Base-by-base conservation (phyloP, 352 stramenopile genomes). In the Phytophthora hibernalis region DNA sequence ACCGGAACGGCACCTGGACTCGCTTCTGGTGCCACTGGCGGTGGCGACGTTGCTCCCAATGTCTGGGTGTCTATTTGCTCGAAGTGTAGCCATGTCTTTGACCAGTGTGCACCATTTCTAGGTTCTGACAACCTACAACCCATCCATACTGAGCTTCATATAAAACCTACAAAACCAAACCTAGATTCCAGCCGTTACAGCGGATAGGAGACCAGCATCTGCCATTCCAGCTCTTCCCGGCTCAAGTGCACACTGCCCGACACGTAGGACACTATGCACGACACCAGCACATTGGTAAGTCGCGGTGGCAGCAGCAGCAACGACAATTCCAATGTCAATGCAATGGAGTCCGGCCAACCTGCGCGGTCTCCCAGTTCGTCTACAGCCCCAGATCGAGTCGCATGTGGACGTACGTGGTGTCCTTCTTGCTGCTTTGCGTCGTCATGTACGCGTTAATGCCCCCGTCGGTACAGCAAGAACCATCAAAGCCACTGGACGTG, bases 1-100 rank as follows among this genome's bases (percentile, higher is more conserved):
- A 73, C 59, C 47, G 65, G 59, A 30, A 69, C 65, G 5, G 65
- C 65, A 22, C 54, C 54, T 33, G 65, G 65, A 53, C 58, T 73
- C 40, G 65, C 59, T n/a, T 69, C 52, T 6, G 40, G 31, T 16
- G 54, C 54, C 12, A 70, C 54, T 6, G 65, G 65, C 1, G 66
- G 66, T 22, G 66, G 66, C n/a, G 51, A 52, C 9, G 52, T 52
- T 49, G 59, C 62, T 2, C 54, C 66, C 3, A 60, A n/a, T n/a
- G n/a, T n/a, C n/a, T 37, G 24, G 5, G 26, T 31, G 26, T 31
- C 26, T n/a, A 31, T 38, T 5, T n/a, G n/a, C 31, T 38, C 31
- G 13, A 38, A 38, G 31, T 38, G 31, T 38, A 38, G 31, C 31
- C 31, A 16, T 43, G 15, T n/a, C 15, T 43, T 43, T 20, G 15